Base-by-base conservation (phyloP, 352 stramenopile species). In the Phytopythium oedochilum region DNA sequence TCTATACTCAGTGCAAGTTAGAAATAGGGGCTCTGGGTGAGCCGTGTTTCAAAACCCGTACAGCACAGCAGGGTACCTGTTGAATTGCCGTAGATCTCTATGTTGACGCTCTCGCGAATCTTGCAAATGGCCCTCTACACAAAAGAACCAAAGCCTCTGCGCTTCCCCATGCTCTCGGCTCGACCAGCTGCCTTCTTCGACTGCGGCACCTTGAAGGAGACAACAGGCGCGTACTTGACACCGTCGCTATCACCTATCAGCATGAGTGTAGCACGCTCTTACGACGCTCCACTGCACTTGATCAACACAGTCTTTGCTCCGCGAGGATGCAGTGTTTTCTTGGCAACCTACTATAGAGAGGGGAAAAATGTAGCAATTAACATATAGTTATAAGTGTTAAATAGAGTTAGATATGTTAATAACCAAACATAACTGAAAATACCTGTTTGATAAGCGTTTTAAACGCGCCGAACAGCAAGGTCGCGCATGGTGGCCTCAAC, bases 361-460 rank as follows among this genome's bases (percentile, higher is more conserved):
- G n/a, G 28, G 29, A 40, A 52, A 52, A 52, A 52, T 52, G n/a
- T n/a, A n/a, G n/a, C n/a, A n/a, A n/a, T n/a, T 10, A 10, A 35
- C 7, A 35, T 5, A 20, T 2, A 23, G 29, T 9, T n/a, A 40
- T 28, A 18, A 29, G 40, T 26, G 45, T 22, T 51, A 26, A 5
- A 38, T 39, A 51, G 15, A 12, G 28, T 14, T 38, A 22, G n/a
- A n/a, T n/a, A 22, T 15, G n/a, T 18, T 43, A 15, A 47, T 47
- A 28, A 26, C 3, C 5, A 18, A 11, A 43, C 6, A 22, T 17
- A 43, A 5, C 5, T 43, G 5, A 22, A 15, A 22, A 22, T 40
- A 52, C 28, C 45, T 52, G 45, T 52, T 28, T 52, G 45, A 22
- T 52, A 28, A 0, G 45, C 28, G 11, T 52, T 52, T 3, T 25